phyloP scores from a whole-genome alignment of 179 eudicot genomes.

The Heliamphora pulchella region DNA sequence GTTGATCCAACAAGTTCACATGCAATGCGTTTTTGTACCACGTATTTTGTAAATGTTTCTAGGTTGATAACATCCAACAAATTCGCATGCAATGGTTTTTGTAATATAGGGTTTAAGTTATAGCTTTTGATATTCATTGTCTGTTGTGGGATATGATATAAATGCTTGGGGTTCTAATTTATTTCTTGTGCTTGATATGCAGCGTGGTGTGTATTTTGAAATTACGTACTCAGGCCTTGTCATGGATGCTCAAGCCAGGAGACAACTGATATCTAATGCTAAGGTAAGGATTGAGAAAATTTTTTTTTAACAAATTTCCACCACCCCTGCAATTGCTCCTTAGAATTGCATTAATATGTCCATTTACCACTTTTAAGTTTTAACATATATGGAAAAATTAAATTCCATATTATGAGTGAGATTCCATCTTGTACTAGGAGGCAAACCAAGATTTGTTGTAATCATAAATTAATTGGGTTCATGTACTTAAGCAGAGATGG shows the following conservation, averaged over 20 bases:
- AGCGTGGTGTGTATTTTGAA: conserved; percentile 85
- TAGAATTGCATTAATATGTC: too few species aligned
- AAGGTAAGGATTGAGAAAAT: conserved; percentile 38
- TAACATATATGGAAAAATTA: too few species aligned
- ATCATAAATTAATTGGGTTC: too few species aligned
- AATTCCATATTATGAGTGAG: too few species aligned
- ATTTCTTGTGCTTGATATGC: conserved; percentile 29
- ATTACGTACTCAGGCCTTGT: conserved; percentile 64
- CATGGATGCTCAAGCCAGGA: conserved; percentile 53
- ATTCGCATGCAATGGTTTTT: background rate
- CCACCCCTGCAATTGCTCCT: too few species aligned
- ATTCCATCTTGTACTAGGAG: too few species aligned
- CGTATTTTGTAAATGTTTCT: background rate
- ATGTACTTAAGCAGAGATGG: too few species aligned
- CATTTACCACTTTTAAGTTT: too few species aligned
- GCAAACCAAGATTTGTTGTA: too few species aligned
- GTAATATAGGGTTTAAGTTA: background rate
- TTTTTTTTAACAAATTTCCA: too few species aligned
- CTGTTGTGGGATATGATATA: background rate
- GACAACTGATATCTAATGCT: conserved; percentile 65
- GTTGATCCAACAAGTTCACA: too few species aligned
- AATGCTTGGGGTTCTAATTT: conserved; percentile 1
- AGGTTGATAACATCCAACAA: background rate
- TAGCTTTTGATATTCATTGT: background rate
- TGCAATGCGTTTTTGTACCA: too few species aligned